Conservation (phyloP, 139 green algal species). For the Protoeuglena noctilucae region DNA sequence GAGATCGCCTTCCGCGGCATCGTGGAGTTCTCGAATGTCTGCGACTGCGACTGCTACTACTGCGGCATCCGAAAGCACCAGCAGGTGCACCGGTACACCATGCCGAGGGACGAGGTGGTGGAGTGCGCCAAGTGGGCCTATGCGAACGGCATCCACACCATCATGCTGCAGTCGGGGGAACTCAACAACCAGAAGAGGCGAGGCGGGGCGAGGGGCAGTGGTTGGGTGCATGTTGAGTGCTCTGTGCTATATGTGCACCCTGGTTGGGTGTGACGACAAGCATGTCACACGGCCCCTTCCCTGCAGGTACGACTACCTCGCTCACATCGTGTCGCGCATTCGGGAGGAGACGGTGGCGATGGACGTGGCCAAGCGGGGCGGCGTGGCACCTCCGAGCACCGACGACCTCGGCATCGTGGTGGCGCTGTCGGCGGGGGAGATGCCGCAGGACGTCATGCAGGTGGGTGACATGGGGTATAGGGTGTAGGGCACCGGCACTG, state of each 20-base stretch:
- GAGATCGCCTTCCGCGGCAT: conserved; percentile 36
- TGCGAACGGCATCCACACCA: conserved; percentile 32
- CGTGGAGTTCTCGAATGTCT: conserved; percentile 48
- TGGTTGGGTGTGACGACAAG: no score
- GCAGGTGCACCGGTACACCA: conserved; percentile 24
- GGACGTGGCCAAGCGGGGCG: conserved; percentile 14
- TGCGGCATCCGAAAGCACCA: conserved; percentile 46
- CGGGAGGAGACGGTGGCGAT: conserved; percentile 19
- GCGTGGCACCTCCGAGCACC: not conserved
- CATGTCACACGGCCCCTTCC: no score
- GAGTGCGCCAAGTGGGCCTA: conserved; percentile 32
- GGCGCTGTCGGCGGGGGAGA: conserved; percentile 36
- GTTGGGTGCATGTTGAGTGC: no score
- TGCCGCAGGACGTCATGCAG: conserved; percentile 17
- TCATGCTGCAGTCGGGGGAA: conserved; percentile 48
- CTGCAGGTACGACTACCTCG: conserved; percentile 30
- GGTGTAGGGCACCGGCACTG: no score
- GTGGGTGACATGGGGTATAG: no score
- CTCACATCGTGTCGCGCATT: conserved; percentile 14
- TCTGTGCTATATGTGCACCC: no score
- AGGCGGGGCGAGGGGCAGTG: no score
- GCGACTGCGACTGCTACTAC: conserved; percentile 44
- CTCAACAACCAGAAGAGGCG: conserved; percentile 26
- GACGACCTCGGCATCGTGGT: conserved; percentile 31
- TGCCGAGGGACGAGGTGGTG: conserved; percentile 31